phyloP scores from a whole-genome alignment of 2,329 filamentous ascomycete genomes.

The Ophioceras dolichostomum region DNA sequence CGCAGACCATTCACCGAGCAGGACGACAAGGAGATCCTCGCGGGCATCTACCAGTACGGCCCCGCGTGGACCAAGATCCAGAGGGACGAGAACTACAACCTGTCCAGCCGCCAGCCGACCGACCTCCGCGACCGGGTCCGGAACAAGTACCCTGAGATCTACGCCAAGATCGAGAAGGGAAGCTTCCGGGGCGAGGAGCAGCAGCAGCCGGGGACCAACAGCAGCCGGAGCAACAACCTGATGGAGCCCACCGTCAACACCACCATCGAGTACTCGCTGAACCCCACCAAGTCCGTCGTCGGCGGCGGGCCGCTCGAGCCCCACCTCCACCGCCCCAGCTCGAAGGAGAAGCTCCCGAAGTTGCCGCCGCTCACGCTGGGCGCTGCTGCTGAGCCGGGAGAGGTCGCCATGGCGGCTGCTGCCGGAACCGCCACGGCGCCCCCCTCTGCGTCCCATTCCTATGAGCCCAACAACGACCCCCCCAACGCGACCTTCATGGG shows the following conservation, averaged over 20 bases:
- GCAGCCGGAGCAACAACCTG: constrained; percentile 25
- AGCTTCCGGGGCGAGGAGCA: constrained; percentile 32
- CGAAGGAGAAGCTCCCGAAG: constrained; percentile 33
- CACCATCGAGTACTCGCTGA: constrained; percentile 32
- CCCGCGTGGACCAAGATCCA: constrained; percentile 56
- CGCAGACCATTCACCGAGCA: constrained; percentile 48
- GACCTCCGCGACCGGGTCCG: constrained; percentile 51
- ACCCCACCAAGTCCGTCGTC: constrained; percentile 23
- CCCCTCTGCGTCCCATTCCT: too few relatives aligned
- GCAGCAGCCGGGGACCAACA: constrained; percentile 4
- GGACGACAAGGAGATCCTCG: constrained; percentile 49
- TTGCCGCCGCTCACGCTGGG: constrained; percentile 22
- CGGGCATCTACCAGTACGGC: constrained; percentile 46
- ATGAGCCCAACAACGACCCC: constrained; percentile 33
- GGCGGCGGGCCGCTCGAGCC: constrained; percentile 28
- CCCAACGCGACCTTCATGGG: constrained; percentile 25
- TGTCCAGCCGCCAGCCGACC: constrained; percentile 48
- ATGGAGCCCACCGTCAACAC: constrained; percentile 40
- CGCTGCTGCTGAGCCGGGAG: constrained; percentile 7
- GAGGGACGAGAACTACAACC: constrained; percentile 42
- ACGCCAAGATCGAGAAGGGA: constrained; percentile 43
- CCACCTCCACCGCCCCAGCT: constrained; percentile 24
- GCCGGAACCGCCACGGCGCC: too few relatives aligned
- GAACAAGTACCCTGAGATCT: constrained; percentile 50
- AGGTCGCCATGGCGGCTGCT: too few relatives aligned